A percentile compares a stretch with the other conserved stretches of the same genome.
Evolutionary conservation across 1,284 basidiomycete genomes (phyloP).

Genomic region (Neonothopanus nambi): DNA sequence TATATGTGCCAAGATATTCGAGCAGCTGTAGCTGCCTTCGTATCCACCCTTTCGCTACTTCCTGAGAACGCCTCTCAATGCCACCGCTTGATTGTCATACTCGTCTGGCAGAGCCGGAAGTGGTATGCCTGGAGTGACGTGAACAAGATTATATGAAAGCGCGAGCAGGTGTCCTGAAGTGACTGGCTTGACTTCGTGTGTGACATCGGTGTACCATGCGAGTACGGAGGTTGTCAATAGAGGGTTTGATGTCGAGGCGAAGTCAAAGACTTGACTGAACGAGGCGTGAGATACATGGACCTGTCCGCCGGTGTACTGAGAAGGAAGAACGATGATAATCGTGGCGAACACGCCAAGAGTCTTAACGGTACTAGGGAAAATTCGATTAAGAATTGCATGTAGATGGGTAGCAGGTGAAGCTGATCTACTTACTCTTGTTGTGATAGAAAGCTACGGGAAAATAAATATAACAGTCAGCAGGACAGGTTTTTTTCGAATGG

Average conservation of each 20-base stretch:
- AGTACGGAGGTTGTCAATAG: constrained; percentile 35
- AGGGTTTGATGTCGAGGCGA: constrained; percentile 24
- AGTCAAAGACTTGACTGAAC: constrained; percentile 31
- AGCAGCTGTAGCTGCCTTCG: constrained; percentile 30
- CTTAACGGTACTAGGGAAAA: constrained; percentile 36
- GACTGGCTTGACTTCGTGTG: constrained; percentile 45
- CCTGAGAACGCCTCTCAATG: constrained; percentile 28
- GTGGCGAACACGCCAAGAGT: constrained; percentile 46
- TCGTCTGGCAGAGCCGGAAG: constrained; percentile 10
- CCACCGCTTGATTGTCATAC: not conserved
- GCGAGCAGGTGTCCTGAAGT: constrained; percentile 45
- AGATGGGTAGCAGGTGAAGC: constrained; percentile 15
- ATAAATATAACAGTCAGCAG: constrained; percentile 3
- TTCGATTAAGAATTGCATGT: not conserved
- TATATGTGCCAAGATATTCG: constrained; percentile 28
- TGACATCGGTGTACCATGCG: constrained; percentile 50
- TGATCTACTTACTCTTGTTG: constrained; percentile 27
- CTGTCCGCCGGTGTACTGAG: constrained; percentile 41
- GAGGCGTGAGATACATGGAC: constrained; percentile 39
- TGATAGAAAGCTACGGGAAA: constrained; percentile 23
- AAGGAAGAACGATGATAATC: constrained; percentile 44
- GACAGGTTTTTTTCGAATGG: not conserved
- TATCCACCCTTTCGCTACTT: constrained; percentile 31
- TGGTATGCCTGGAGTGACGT: constrained; percentile 12
- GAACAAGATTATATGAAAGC: constrained; percentile 46